Percentiles rank a stretch among this genome's conserved stretches.
Evolutionary conservation across 2,329 filamentous ascomycete species (phyloP).

Genomic region (Penicillium hesseltinei): DNA sequence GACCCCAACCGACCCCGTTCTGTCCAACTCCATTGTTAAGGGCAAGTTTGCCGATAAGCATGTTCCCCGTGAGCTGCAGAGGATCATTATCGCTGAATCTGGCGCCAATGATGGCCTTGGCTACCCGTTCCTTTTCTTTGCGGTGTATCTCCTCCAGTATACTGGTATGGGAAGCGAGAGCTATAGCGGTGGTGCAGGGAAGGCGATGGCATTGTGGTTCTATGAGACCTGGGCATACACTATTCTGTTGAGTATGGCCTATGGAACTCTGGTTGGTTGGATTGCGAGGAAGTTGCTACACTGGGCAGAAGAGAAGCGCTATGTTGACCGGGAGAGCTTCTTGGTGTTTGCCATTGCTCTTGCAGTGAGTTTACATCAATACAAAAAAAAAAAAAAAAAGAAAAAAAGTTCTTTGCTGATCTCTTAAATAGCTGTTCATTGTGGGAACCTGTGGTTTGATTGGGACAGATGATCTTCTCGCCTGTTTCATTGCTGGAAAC

Average conservation of each 20-base stretch:
- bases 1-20: constrained; percentile 85
- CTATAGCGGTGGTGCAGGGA: constrained; percentile 57
- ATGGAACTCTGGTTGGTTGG: constrained; percentile 76
- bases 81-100: constrained; percentile 77
- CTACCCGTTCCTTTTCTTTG: constrained; percentile 84
- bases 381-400: neutral
- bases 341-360: constrained; percentile 82
- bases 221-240: constrained; percentile 82
- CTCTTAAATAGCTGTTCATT: constrained; percentile 64
- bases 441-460: constrained; percentile 83
- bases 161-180: constrained; percentile 57
- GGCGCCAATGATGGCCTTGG: constrained; percentile 87
- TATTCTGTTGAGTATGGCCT: constrained; percentile 73
- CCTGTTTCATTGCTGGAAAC: constrained; percentile 90
- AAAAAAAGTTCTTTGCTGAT: constrained; percentile 9
- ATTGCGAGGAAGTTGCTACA: constrained; percentile 77
- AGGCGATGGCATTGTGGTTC: constrained; percentile 78
- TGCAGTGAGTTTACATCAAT: constrained; percentile 53
- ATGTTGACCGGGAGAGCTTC: constrained; percentile 83
- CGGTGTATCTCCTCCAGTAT: constrained; percentile 80
- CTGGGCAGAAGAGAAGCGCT: constrained; percentile 77
- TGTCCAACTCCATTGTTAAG: constrained; percentile 89
- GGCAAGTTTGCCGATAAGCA: constrained; percentile 91
- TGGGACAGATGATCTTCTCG: constrained; percentile 84
- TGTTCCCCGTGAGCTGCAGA: constrained; percentile 75